These are phyloP conservation scores for Filosporella fistucella DNA, from an alignment of 495 filamentous ascomycete species.

Conservation along the genomic window DNA sequence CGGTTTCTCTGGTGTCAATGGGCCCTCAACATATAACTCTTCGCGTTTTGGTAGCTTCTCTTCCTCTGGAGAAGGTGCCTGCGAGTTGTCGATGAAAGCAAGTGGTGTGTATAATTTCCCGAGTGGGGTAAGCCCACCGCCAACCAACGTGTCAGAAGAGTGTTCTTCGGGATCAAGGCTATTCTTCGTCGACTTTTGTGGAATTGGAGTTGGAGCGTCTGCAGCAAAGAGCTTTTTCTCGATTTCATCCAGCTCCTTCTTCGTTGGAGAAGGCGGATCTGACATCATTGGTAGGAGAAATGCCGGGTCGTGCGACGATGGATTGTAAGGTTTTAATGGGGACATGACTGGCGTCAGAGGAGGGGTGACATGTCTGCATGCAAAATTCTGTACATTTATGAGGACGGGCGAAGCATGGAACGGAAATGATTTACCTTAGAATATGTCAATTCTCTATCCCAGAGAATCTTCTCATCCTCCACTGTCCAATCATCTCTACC, in stretches of 20 bases:
- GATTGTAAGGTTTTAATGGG: constrained; percentile 31
- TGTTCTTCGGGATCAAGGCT: no score
- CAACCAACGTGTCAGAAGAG: constrained; percentile 17
- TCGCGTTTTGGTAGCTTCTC: constrained; percentile 24
- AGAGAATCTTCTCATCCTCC: constrained; percentile 28
- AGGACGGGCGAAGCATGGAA: constrained; percentile 7
- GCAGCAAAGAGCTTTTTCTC: constrained; percentile 35
- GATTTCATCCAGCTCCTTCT: constrained; percentile 40
- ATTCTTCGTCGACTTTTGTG: not conserved
- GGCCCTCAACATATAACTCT: constrained; percentile 38
- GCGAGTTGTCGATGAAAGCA: constrained; percentile 19
- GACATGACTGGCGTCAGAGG: constrained; percentile 52
- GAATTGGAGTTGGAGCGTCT: constrained; percentile 23
- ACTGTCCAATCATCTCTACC: constrained; percentile 35
- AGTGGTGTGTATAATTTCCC: constrained; percentile 23
- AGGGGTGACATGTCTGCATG: constrained; percentile 45
- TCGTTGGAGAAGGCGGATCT: constrained; percentile 39
- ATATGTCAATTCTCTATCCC: constrained; percentile 25
- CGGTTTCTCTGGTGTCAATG: constrained; percentile 32
- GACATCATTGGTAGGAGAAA: constrained; percentile 50
- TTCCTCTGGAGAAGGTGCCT: constrained; percentile 19
- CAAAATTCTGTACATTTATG: constrained; percentile 25
- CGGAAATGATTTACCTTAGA: constrained; percentile 28
- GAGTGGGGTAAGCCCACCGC: constrained; percentile 12
- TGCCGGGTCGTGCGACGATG: constrained; percentile 11